These are phyloP conservation scores for Tetrahymena elliotti DNA, from an alignment of 73 alveolate genomes.

Conservation along the genomic window DNA sequence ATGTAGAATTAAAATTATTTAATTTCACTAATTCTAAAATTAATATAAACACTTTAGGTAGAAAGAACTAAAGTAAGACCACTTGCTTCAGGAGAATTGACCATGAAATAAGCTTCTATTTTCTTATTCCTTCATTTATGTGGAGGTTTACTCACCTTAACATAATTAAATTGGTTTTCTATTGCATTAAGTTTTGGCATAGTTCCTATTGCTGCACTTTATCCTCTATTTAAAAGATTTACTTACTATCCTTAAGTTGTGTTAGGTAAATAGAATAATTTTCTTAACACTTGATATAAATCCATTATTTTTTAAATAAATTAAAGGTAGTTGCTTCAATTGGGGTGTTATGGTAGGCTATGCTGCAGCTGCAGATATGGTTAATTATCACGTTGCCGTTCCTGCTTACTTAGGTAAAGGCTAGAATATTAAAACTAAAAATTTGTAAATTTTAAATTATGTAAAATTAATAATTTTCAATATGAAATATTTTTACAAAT, in stretches of 20 bases:
- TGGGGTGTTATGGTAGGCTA: conserved; percentile 74
- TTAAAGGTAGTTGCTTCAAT: conserved; percentile 64
- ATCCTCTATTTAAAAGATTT: conserved; percentile 75
- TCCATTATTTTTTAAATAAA: not conserved
- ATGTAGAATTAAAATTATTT: not conserved
- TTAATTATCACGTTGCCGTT: conserved; percentile 36
- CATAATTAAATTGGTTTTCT: conserved; percentile 22
- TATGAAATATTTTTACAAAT: too few relatives aligned
- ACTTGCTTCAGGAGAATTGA: conserved; percentile 74
- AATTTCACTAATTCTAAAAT: not conserved
- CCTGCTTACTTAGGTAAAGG: conserved; percentile 52
- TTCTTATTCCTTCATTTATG: conserved; percentile 30
- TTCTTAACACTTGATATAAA: not conserved
- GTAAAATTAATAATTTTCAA: too few relatives aligned
- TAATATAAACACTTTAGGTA: conserved; percentile 9
- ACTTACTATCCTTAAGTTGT: conserved; percentile 65
- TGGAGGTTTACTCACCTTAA: conserved; percentile 12
- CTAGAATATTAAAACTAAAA: too few relatives aligned
- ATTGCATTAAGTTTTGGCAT: conserved; percentile 43
- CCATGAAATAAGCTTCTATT: conserved; percentile 42
- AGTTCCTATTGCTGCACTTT: conserved; percentile 66
- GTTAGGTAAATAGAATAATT: not conserved
- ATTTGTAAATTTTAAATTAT: too few relatives aligned
- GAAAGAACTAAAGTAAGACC: conserved; percentile 78
- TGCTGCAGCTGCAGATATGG: conserved; percentile 52